Base-by-base conservation (phyloP, 1,284 basidiomycete species). In the Cryptococcus neoformans region DNA sequence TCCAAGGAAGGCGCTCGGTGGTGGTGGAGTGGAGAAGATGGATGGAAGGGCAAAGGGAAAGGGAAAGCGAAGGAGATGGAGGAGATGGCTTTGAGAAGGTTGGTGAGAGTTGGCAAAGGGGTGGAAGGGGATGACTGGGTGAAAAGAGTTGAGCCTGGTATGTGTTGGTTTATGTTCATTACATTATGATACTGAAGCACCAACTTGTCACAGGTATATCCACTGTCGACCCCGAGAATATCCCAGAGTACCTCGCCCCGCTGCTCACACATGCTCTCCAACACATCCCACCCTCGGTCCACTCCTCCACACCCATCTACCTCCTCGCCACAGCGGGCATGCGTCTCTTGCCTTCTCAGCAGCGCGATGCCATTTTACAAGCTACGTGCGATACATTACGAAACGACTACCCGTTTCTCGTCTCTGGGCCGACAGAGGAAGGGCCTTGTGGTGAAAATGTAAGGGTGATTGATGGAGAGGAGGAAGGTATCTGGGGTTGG, bases 401-500 rank as follows among this genome's bases (percentile, higher is more conserved):
- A 28, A 78, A 79, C 11, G 83, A 89, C 63, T 92, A 90, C 51
- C 76, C 70, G 14, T 80, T 69, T 67, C 59, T 36, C 17, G 68
- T 76, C 4, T 69, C 61, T 12, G 78, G 73, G 7, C 80, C 83
- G 11, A 87, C 85, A 9, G 72, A 78, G 6, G 80, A 80, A 39
- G 89, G 89, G 3, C 89, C 88, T 3, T 98, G 95, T 75, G 87
- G 89, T 12, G 85, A 90, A 53, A 93, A 89, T 65, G 87, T 99
- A 2, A 86, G 90, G 56, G 92, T 99, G 66, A 99, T 99, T 68
- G 90, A 91, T 1, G 96, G 96, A 51, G 94, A 99, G 77, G 95
- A 99, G 75, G 96, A 99, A 72, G 96, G 96, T 0, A 79, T 98
- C 49, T 96, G 95, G 75, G 96, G 96, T 1, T 99, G 96, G 96